These are phyloP conservation scores for Parafenestella ontariensis DNA, from an alignment of 2,329 filamentous ascomycete species.

Conservation along the genomic window DNA sequence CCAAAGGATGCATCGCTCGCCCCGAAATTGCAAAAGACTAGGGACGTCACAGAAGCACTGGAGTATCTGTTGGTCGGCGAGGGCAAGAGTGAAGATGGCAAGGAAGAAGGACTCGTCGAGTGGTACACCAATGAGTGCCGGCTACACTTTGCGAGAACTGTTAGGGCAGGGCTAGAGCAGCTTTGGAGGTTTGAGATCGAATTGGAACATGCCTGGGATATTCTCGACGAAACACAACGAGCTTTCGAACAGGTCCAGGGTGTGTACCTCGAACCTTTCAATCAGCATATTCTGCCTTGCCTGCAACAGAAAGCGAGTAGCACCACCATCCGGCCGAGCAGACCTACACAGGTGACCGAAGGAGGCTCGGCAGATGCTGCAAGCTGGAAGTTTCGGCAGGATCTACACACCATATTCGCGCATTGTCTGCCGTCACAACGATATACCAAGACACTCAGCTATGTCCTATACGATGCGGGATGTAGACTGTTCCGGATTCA, in stretches of 20 bases:
- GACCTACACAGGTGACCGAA: constrained; percentile 44
- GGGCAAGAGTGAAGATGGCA: constrained; percentile 35
- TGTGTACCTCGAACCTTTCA: constrained; percentile 47
- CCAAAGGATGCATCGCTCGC: constrained; percentile 34
- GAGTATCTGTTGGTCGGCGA: constrained; percentile 45
- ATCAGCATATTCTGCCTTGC: constrained; percentile 43
- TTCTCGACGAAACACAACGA: constrained; percentile 47
- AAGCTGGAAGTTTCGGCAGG: constrained; percentile 61
- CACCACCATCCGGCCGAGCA: constrained; percentile 42
- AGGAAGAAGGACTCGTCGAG: constrained; percentile 45
- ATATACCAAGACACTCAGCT: constrained; percentile 62
- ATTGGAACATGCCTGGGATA: constrained; percentile 33
- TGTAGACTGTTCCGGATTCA: constrained; percentile 54
- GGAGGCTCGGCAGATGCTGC: constrained; percentile 23
- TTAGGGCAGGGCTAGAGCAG: constrained; percentile 35
- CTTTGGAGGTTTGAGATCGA: constrained; percentile 40
- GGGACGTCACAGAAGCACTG: constrained; percentile 47
- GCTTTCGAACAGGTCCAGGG: constrained; percentile 47
- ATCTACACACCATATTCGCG: constrained; percentile 70
- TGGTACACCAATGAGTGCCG: constrained; percentile 56
- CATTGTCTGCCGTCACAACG: constrained; percentile 64
- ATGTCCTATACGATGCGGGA: constrained; percentile 63
- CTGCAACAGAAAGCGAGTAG: constrained; percentile 32
- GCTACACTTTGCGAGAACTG: constrained; percentile 49
- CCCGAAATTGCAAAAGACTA: constrained; percentile 23